phyloP scores from a whole-genome alignment of 2,329 filamentous ascomycete species.

The Pezicula rhizophila region DNA sequence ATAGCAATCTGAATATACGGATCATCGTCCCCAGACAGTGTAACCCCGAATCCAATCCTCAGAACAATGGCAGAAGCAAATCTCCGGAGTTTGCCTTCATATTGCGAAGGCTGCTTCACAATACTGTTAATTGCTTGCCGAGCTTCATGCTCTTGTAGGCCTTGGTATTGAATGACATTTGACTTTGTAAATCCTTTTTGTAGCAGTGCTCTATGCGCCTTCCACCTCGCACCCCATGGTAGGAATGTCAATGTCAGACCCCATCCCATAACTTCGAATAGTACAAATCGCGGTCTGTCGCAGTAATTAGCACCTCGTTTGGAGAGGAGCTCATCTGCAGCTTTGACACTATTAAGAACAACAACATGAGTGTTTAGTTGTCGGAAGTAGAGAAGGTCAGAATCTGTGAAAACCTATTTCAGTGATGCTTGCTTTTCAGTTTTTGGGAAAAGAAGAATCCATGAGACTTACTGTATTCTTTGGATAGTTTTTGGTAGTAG shows the following conservation, averaged over 20 bases:
- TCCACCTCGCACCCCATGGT: conserved; percentile 35
- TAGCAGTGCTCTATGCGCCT: conserved; percentile 37
- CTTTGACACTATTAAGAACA: conserved; percentile 35
- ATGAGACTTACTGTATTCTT: conserved; percentile 16
- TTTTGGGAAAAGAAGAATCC: not conserved
- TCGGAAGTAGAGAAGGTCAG: conserved; percentile 1
- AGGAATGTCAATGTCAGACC: conserved; percentile 39
- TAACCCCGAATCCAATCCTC: conserved; percentile 38
- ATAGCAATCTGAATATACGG: conserved; percentile 35
- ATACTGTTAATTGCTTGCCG: conserved; percentile 26
- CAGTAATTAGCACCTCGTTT: conserved; percentile 36
- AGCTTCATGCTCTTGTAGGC: conserved; percentile 28
- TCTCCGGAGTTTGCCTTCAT: conserved; percentile 28
- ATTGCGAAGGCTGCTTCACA: conserved; percentile 25
- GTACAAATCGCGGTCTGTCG: conserved; percentile 36
- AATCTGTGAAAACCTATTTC: conserved; percentile 15
- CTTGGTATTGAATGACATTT: conserved; percentile 27
- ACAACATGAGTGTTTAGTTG: conserved; percentile 27
- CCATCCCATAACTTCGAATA: conserved; percentile 30
- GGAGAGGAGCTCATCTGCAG: conserved; percentile 36
- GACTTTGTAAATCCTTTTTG: conserved; percentile 37
- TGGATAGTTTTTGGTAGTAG: conserved; percentile 17
- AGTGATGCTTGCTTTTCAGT: not conserved
- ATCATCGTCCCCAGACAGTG: conserved; percentile 31
- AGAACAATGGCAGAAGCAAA: conserved; percentile 37